Evolutionary conservation across 176 grass and related monocot species (phyloP).

Genomic region (Oryza glumipatula): DNA sequence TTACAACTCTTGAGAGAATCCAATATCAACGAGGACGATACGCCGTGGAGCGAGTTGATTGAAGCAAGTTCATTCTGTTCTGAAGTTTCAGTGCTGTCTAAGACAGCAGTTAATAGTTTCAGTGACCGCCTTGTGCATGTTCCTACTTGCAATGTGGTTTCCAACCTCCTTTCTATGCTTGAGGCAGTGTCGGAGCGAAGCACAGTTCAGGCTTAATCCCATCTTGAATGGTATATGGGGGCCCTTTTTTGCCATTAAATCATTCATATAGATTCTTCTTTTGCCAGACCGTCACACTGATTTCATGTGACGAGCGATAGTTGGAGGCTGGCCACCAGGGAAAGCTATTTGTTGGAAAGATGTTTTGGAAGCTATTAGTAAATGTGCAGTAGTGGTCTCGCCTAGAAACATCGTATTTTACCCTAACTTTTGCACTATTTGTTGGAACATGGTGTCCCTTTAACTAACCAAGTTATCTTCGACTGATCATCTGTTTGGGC

Average conservation of each 20-base stretch:
- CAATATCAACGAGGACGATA: constrained; percentile 69
- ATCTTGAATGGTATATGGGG: constrained; percentile 23
- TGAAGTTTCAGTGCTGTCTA: constrained; percentile 59
- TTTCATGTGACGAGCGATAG: constrained; percentile 33
- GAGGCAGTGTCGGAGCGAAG: constrained; percentile 59
- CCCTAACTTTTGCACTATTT: neutral
- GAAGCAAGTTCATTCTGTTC: constrained; percentile 45
- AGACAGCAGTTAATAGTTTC: constrained; percentile 41
- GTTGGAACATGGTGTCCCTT: neutral
- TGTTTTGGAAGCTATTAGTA: constrained; percentile 36
- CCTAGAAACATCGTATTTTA: neutral
- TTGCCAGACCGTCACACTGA: constrained; percentile 25
- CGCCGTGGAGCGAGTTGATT: constrained; percentile 64
- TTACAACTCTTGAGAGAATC: constrained; percentile 73
- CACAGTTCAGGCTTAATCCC: constrained; percentile 53
- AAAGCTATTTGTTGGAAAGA: constrained; percentile 23
- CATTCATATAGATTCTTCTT: constrained; percentile 47
- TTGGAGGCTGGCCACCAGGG: constrained; percentile 26
- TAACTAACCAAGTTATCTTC: neutral
- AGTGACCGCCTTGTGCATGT: constrained; percentile 40
- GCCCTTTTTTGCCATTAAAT: constrained; percentile 16
- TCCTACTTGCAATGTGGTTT: constrained; percentile 58
- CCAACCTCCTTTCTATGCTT: constrained; percentile 58
- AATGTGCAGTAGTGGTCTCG: neutral
- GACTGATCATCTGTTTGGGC: neutral